phyloP scores from a whole-genome alignment of 2,329 filamentous ascomycete species.

The Hirsutella rhossiliensis region DNA sequence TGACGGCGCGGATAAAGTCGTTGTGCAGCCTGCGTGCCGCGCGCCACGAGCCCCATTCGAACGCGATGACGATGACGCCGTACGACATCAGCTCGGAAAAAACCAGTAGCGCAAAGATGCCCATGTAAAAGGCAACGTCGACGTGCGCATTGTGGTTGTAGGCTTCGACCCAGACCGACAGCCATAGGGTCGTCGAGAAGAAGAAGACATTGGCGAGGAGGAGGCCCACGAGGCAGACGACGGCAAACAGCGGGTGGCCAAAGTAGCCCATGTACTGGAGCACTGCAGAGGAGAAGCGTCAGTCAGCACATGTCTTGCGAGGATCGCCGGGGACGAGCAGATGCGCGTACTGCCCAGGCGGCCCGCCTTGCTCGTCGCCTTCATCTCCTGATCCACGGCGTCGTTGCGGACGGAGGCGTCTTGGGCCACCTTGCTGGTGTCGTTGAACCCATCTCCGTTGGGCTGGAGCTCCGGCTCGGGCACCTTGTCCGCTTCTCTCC shows the following conservation, averaged over 20 bases:
- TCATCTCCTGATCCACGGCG: slow-evolving; percentile 35
- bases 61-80: slow-evolving; percentile 30
- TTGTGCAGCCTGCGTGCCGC: slow-evolving; percentile 40
- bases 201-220: slow-evolving; percentile 28
- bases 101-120: slow-evolving; percentile 36
- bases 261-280: slow-evolving; percentile 40
- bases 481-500: slow-evolving; percentile 6
- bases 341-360: slow-evolving; percentile 28
- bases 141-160: slow-evolving; percentile 30
- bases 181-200: slow-evolving; percentile 33
- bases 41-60: slow-evolving; percentile 44
- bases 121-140: slow-evolving; percentile 38
- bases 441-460: slow-evolving; percentile 15
- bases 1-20: slow-evolving; percentile 37
- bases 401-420: slow-evolving; percentile 24
- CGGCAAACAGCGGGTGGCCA: slow-evolving; percentile 30
- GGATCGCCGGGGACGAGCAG: not conserved
- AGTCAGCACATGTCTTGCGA: not conserved
- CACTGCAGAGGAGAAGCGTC: slow-evolving; percentile 14
- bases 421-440: slow-evolving; percentile 19
- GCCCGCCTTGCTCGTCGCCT: slow-evolving; percentile 29
- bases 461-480: slow-evolving; percentile 16
- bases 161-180: slow-evolving; percentile 42
- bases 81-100: slow-evolving; percentile 29
- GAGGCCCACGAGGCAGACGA: slow-evolving; percentile 24